These are phyloP conservation scores for Chlorella sp. DNA, from an alignment of 139 green algal genomes.

Conservation along the genomic window DNA sequence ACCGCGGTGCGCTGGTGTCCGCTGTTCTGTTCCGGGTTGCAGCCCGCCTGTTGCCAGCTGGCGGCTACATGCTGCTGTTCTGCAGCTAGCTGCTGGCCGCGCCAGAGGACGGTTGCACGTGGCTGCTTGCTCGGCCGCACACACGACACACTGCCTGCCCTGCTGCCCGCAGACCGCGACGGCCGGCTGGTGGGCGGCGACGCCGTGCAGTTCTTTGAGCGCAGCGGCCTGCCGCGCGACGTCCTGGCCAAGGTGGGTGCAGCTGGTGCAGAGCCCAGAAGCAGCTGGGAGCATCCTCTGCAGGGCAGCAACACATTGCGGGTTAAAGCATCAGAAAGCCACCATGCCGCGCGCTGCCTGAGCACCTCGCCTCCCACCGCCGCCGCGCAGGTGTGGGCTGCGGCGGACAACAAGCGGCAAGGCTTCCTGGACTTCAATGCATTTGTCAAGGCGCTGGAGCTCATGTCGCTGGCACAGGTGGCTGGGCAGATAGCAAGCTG, in stretches of 20 bases:
- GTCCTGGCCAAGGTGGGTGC: slow-evolving; percentile 73
- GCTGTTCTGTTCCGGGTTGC: too few species aligned
- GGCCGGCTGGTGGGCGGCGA: slow-evolving; percentile 73
- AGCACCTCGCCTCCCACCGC: too few species aligned
- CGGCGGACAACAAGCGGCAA: slow-evolving; percentile 62
- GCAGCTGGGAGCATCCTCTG: too few species aligned
- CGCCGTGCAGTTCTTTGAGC: slow-evolving; percentile 90
- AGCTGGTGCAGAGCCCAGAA: slow-evolving; percentile 2
- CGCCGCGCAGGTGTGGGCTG: slow-evolving; percentile 55
- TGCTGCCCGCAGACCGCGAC: slow-evolving; percentile 61
- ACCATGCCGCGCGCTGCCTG: too few species aligned
- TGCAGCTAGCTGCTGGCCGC: neutral
- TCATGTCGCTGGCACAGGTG: slow-evolving; percentile 57
- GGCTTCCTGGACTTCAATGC: slow-evolving; percentile 84
- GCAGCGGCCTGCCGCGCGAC: slow-evolving; percentile 77
- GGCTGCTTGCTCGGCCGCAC: too few species aligned
- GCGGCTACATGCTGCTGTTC: neutral
- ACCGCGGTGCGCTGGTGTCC: slow-evolving; percentile 21
- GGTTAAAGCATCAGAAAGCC: too few species aligned
- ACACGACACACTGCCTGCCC: neutral
- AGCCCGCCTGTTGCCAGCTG: neutral
- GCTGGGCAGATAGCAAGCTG: too few species aligned
- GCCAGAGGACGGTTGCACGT: too few species aligned
- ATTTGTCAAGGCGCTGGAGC: slow-evolving; percentile 76
- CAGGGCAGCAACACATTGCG: too few species aligned